A percentile compares a stretch with the other conserved stretches of the same genome.
Conservation (phyloP, 1,284 basidiomycete genomes). For the Moesziomyces aphidis region DNA sequence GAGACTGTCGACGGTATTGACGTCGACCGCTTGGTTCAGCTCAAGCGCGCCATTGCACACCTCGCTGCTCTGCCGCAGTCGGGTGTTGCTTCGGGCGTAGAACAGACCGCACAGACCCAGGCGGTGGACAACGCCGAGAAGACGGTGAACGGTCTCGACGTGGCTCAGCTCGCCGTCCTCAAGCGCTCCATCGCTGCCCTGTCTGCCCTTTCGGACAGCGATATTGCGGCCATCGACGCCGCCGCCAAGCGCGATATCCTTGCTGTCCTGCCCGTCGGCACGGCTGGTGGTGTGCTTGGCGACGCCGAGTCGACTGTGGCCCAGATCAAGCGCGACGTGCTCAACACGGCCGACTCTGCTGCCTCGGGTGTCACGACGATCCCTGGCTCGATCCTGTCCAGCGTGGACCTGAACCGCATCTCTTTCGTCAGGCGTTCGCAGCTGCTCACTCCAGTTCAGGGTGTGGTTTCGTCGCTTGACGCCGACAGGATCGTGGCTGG, state of each 20-base stretch:
- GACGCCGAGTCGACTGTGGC: neutral
- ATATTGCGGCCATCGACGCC: constrained; percentile 3
- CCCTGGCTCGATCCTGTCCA: neutral
- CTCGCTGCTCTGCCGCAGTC: constrained; percentile 19
- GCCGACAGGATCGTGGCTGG: constrained; percentile 2
- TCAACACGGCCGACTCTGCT: neutral
- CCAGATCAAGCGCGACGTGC: constrained; percentile 1
- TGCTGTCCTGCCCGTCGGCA: neutral
- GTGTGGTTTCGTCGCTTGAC: constrained; percentile 5
- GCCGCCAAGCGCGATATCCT: constrained; percentile 15
- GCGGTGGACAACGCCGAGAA: constrained; percentile 1
- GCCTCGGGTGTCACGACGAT: neutral
- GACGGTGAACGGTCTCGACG: constrained; percentile 3
- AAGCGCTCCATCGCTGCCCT: constrained; percentile 24
- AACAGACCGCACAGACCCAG: constrained; percentile 4
- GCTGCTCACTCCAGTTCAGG: constrained; percentile 11
- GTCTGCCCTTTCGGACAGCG: constrained; percentile 4
- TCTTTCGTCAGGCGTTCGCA: constrained; percentile 5
- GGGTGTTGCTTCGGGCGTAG: constrained; percentile 7
- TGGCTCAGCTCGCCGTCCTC: constrained; percentile 8
- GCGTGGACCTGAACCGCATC: constrained; percentile 12
- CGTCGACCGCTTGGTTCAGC: constrained; percentile 7
- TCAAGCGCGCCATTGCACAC: constrained; percentile 29
- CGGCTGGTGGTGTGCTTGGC: neutral
- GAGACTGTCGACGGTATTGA: constrained; percentile 10